A percentile compares a stretch with the other conserved stretches of the same genome.
Evolutionary conservation across 73 alveolate genomes (phyloP).

Genomic region (Paramecium octaurelia): DNA sequence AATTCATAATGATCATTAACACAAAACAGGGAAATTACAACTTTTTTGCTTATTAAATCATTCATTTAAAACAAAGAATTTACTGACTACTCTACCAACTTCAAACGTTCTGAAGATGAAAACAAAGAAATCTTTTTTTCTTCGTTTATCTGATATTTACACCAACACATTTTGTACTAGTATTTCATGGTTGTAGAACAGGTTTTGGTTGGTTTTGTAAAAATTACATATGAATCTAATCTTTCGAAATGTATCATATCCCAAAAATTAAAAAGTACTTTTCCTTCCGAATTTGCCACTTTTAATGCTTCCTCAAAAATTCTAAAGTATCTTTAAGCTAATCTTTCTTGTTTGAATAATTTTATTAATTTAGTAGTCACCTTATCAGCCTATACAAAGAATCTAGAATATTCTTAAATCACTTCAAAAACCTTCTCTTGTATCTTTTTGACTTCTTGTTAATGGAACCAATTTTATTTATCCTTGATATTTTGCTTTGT

Average conservation of each 20-base stretch:
- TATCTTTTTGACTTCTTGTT: background rate
- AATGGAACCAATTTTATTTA: background rate
- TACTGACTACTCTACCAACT: background rate
- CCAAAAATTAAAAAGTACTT: background rate
- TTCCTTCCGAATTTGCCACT: background rate
- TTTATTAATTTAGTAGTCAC: background rate
- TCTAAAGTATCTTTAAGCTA: background rate
- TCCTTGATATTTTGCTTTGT: background rate
- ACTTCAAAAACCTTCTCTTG: background rate
- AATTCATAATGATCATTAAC: conserved; percentile 19
- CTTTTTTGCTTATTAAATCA: background rate
- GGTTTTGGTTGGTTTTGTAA: background rate
- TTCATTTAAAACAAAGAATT: background rate
- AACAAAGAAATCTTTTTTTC: background rate
- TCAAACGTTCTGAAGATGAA: background rate
- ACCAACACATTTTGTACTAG: background rate
- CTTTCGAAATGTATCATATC: background rate
- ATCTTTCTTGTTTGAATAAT: background rate
- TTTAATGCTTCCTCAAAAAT: background rate
- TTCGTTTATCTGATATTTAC: conserved; percentile 3
- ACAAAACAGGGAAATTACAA: background rate
- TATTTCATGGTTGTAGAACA: background rate
- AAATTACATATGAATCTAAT: background rate
- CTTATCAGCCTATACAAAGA: background rate
- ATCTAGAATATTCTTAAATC: background rate